phyloP scores from a whole-genome alignment of 441 rosid species.

The Viola pubescens region DNA sequence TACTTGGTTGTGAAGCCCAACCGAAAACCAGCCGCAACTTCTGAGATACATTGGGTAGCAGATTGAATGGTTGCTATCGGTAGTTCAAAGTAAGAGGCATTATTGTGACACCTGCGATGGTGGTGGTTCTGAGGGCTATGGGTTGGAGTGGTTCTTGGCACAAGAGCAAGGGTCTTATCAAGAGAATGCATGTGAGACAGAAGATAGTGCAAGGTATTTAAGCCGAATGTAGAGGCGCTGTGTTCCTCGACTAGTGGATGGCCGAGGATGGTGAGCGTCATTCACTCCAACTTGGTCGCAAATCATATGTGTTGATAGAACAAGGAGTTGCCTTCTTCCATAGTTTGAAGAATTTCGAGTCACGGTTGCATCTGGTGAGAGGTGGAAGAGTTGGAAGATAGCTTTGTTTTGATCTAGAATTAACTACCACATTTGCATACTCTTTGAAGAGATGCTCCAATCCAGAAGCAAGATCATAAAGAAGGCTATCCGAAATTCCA shows the following conservation, averaged over 20 bases:
- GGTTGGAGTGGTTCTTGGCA: slow-evolving; percentile 39
- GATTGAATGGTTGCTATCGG: slow-evolving; percentile 52
- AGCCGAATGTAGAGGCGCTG: slow-evolving; percentile 80
- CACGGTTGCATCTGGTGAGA: slow-evolving; percentile 69
- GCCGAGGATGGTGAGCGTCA: slow-evolving; percentile 62
- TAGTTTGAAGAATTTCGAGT: slow-evolving; percentile 53
- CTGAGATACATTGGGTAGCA: slow-evolving; percentile 71
- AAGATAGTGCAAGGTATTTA: slow-evolving; percentile 70
- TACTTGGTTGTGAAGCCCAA: too few relatives aligned
- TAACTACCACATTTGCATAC: slow-evolving; percentile 56
- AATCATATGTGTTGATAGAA: slow-evolving; percentile 25
- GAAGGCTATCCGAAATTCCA: slow-evolving; percentile 61
- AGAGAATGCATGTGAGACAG: slow-evolving; percentile 63
- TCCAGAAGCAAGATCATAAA: slow-evolving; percentile 65
- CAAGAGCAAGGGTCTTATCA: slow-evolving; percentile 56
- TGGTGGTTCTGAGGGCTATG: slow-evolving; percentile 26
- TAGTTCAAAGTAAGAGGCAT: slow-evolving; percentile 48
- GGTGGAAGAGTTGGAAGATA: slow-evolving; percentile 79
- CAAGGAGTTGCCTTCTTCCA: slow-evolving; percentile 79
- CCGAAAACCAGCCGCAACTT: too few relatives aligned
- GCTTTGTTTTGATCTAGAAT: slow-evolving; percentile 78
- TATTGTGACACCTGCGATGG: slow-evolving; percentile 28
- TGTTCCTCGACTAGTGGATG: slow-evolving; percentile 80
- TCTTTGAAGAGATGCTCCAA: slow-evolving; percentile 60
- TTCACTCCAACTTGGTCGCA: slow-evolving; percentile 13